Evolutionary conservation across 176 grass and related monocot genomes (phyloP).

Genomic region (Pharus latifolius): DNA sequence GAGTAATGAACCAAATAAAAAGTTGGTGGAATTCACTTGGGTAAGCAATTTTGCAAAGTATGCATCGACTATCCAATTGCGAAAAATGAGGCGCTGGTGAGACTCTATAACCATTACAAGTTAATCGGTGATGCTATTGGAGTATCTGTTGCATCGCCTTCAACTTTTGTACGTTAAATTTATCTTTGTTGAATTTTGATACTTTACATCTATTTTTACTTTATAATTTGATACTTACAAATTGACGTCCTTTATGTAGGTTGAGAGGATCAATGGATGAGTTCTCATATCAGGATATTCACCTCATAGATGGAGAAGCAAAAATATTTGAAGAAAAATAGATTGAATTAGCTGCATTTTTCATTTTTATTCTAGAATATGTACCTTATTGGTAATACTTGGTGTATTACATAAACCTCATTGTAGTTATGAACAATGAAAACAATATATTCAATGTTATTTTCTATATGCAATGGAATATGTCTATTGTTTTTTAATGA

Average conservation of each 20-base stretch:
- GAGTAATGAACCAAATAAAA: neutral
- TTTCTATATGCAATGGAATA: too few relatives aligned
- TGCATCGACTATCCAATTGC: neutral
- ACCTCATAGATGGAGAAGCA: neutral
- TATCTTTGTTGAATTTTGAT: neutral
- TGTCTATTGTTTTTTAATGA: too few relatives aligned
- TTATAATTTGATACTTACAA: too few relatives aligned
- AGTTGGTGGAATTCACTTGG: neutral
- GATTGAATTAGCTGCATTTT: neutral
- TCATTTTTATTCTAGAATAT: neutral
- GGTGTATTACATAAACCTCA: neutral
- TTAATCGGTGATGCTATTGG: neutral
- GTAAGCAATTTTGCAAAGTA: neutral
- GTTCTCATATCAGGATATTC: too few relatives aligned
- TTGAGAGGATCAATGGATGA: neutral
- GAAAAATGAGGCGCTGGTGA: neutral
- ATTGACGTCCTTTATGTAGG: neutral
- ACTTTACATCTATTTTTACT: too few relatives aligned
- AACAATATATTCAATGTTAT: too few relatives aligned
- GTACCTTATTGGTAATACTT: neutral
- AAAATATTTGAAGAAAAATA: too few relatives aligned
- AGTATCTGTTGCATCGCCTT: neutral
- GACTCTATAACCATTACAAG: too few relatives aligned
- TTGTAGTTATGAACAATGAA: too few relatives aligned
- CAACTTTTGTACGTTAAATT: neutral